These are phyloP conservation scores for Hebeloma cylindrosporum DNA, from an alignment of 768 basidiomycete species.

Conservation along the genomic window DNA sequence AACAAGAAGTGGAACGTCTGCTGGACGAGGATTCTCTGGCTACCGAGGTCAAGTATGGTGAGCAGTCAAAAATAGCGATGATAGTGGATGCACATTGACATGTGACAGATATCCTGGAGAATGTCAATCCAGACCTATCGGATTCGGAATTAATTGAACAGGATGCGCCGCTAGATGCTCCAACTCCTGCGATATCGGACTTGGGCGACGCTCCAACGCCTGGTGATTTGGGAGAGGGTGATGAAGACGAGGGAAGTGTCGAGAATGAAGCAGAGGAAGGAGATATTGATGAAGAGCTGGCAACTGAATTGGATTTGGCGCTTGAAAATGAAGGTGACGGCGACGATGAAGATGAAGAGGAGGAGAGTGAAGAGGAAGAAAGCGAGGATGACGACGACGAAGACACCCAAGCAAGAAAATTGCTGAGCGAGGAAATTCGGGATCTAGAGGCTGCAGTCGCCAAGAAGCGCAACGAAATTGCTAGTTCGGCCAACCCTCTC, in stretches of 20 bases:
- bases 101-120: slow-evolving; percentile 73
- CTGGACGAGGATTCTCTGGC: slow-evolving; percentile 79
- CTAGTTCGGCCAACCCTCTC: slow-evolving; percentile 81
- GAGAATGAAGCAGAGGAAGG: slow-evolving; percentile 69
- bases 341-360: slow-evolving; percentile 66
- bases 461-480: slow-evolving; percentile 82
- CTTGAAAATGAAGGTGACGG: slow-evolving; percentile 67
- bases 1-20: slow-evolving; percentile 88
- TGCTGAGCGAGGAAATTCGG: slow-evolving; percentile 85
- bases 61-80: too few relatives aligned
- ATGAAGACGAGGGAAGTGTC: slow-evolving; percentile 57
- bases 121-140: slow-evolving; percentile 87
- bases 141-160: slow-evolving; percentile 85
- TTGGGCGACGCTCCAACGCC: slow-evolving; percentile 62
- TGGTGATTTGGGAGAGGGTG: slow-evolving; percentile 54
- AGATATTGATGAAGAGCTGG: slow-evolving; percentile 86
- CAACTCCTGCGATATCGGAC: slow-evolving; percentile 72
- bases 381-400: slow-evolving; percentile 87
- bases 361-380: slow-evolving; percentile 65
- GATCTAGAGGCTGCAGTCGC: slow-evolving; percentile 86
- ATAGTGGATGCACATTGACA: too few relatives aligned
- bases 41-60: slow-evolving; percentile 75
- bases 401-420: slow-evolving; percentile 70
- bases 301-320: slow-evolving; percentile 85
- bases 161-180: slow-evolving; percentile 63